Evolutionary conservation across 305 asterid species (phyloP).

Genomic region (Lippia alba): DNA sequence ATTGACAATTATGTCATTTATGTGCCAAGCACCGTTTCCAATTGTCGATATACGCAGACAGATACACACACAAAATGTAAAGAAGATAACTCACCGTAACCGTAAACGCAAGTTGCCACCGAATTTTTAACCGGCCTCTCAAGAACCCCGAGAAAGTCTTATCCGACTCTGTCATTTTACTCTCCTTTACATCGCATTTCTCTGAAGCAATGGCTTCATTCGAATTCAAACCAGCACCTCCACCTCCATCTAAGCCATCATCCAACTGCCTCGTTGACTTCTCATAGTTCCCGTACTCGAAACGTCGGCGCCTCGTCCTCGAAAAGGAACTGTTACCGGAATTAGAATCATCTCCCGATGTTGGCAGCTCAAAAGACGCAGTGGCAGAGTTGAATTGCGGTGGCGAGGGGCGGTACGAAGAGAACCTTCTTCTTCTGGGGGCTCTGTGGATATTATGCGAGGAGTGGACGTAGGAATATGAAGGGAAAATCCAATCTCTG

Average conservation of each 20-base stretch:
- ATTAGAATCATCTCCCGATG: conserved; percentile 22
- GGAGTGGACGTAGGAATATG: conserved; percentile 61
- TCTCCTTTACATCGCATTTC: conserved; percentile 38
- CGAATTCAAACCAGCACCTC: conserved; percentile 22
- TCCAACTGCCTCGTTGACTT: conserved; percentile 49
- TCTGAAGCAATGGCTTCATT: conserved; percentile 40
- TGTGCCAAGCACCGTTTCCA: background rate
- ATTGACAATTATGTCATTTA: background rate
- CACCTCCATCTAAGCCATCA: conserved; percentile 33
- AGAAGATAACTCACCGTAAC: conserved; percentile 53
- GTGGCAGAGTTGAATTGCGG: conserved; percentile 41
- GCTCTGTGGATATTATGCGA: conserved; percentile 47
- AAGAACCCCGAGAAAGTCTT: conserved; percentile 42
- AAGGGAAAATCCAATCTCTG: conserved; percentile 85
- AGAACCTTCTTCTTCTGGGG: conserved; percentile 61
- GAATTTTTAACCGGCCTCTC: conserved; percentile 44
- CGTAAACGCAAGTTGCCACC: conserved; percentile 56
- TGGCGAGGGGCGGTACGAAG: conserved; percentile 51
- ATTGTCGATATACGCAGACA: background rate
- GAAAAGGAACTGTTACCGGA: conserved; percentile 29
- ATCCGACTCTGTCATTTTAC: conserved; percentile 34
- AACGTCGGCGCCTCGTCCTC: conserved; percentile 48
- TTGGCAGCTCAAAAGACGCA: conserved; percentile 23
- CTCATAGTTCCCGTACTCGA: conserved; percentile 37
- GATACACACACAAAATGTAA: conserved; percentile 14